Evolutionary conservation across 2,329 filamentous ascomycete species (phyloP).

Genomic region (Trichoderma lentiforme): DNA sequence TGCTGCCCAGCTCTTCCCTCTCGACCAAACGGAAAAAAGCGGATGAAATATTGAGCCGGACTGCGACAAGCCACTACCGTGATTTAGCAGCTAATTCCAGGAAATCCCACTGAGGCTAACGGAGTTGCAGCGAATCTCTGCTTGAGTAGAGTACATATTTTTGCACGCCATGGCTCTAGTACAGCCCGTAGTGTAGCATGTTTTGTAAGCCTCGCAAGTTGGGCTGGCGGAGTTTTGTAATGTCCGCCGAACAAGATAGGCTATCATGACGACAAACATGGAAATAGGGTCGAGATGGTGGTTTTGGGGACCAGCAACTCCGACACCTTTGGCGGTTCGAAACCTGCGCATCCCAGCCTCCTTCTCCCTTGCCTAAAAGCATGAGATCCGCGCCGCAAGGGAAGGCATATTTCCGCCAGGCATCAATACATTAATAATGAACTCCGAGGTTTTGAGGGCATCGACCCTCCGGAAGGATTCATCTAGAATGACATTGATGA

Average conservation of each 20-base stretch:
- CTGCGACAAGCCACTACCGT: background rate
- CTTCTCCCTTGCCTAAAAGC: background rate
- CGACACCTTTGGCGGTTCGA: background rate
- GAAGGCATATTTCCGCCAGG: background rate
- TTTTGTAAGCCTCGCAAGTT: background rate
- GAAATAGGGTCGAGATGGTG: background rate
- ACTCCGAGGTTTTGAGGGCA: background rate
- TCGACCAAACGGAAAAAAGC: conserved; percentile 4
- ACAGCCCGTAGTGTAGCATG: background rate
- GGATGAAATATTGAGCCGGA: conserved; percentile 12
- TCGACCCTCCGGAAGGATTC: background rate
- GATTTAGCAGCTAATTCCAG: background rate
- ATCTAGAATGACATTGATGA: background rate
- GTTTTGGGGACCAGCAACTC: background rate
- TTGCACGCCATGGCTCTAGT: background rate
- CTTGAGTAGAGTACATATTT: background rate
- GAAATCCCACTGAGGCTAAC: background rate
- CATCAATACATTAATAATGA: background rate
- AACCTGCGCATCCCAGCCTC: background rate
- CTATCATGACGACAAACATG: background rate
- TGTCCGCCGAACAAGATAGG: background rate
- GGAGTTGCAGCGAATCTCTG: background rate
- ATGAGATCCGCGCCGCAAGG: background rate
- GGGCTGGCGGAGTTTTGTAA: conserved; percentile 4
- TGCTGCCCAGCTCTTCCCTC: background rate